These are phyloP conservation scores for Huiozyma naganishii DNA, from an alignment of 805 yeast species.

Conservation along the genomic window DNA sequence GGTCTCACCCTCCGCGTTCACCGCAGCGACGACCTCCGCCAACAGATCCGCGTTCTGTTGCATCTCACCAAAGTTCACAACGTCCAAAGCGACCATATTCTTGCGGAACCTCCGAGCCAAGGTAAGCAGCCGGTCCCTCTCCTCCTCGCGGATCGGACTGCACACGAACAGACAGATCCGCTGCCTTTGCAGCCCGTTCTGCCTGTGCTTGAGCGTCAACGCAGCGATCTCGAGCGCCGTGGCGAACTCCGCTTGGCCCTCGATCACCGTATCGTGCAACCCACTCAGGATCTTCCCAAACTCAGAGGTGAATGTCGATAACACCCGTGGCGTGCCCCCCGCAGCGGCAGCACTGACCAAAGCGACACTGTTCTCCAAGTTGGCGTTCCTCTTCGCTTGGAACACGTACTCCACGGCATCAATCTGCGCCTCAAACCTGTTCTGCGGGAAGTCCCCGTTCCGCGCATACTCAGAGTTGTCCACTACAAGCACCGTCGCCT, in stretches of 20 bases:
- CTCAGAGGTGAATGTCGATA: slow-evolving; percentile 78
- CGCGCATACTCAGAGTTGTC: slow-evolving; percentile 95
- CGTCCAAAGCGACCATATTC: slow-evolving; percentile 81
- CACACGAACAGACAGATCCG: slow-evolving; percentile 86
- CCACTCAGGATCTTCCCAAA: slow-evolving; percentile 80
- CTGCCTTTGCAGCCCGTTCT: slow-evolving; percentile 84
- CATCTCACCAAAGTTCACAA: slow-evolving; percentile 88
- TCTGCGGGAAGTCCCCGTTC: slow-evolving; percentile 85
- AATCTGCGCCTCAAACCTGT: slow-evolving; percentile 84
- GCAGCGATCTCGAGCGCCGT: slow-evolving; percentile 90
- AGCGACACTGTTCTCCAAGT: slow-evolving; percentile 93
- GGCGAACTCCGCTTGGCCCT: slow-evolving; percentile 57
- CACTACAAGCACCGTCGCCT: slow-evolving; percentile 89
- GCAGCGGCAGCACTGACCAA: slow-evolving; percentile 60
- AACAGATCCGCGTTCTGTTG: slow-evolving; percentile 63
- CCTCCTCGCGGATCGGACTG: slow-evolving; percentile 62
- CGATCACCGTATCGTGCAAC: slow-evolving; percentile 64
- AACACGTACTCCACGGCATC: slow-evolving; percentile 84
- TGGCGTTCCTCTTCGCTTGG: slow-evolving; percentile 72
- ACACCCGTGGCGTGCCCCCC: slow-evolving; percentile 77
- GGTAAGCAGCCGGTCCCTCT: slow-evolving; percentile 64
- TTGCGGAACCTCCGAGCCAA: slow-evolving; percentile 89
- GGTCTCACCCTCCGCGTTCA: slow-evolving; percentile 43
- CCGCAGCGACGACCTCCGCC: slow-evolving; percentile 64
- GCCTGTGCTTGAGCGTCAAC: slow-evolving; percentile 89